Conservation (phyloP, 257 asterid species). For the Primulina tabacum region DNA sequence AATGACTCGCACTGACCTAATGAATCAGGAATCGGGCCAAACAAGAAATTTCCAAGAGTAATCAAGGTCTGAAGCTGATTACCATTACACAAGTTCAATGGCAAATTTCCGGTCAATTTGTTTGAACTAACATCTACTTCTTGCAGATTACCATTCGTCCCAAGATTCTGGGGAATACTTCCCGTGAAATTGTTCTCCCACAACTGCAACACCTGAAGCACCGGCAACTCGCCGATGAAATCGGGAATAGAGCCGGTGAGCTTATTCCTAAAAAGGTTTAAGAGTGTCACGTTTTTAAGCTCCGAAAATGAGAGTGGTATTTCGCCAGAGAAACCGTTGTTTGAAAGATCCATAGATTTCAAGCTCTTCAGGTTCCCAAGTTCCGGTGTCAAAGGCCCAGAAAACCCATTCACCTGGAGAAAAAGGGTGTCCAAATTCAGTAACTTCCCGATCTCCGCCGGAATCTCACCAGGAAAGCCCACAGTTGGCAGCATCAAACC, state of each 20-base stretch:
- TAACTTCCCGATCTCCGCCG: conserved; percentile 62
- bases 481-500: conserved; percentile 84
- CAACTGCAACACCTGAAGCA: conserved; percentile 74
- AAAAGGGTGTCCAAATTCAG: conserved; percentile 80
- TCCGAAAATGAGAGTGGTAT: conserved; percentile 62
- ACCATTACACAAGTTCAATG: conserved; percentile 66
- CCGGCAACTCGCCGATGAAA: conserved; percentile 71
- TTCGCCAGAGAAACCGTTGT: conserved; percentile 69
- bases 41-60: conserved; percentile 72
- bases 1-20: conserved; percentile 72
- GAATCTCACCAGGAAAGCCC: conserved; percentile 79
- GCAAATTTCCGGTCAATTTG: conserved; percentile 82
- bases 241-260: conserved; percentile 88
- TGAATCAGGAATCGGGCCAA: conserved; percentile 82
- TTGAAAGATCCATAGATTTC: conserved; percentile 89
- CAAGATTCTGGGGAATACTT: conserved; percentile 66
- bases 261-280: conserved; percentile 83
- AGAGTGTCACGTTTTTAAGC: conserved; percentile 66
- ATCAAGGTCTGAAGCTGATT: conserved; percentile 63
- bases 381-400: conserved; percentile 66
- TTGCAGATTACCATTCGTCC: conserved; percentile 63
- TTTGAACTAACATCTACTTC: conserved; percentile 77
- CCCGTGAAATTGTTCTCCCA: conserved; percentile 99
- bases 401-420: conserved; percentile 73
- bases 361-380: conserved; percentile 65